These are phyloP conservation scores for Phylloporus sp. DNA, from an alignment of 1,284 basidiomycete species.

Conservation along the genomic window DNA sequence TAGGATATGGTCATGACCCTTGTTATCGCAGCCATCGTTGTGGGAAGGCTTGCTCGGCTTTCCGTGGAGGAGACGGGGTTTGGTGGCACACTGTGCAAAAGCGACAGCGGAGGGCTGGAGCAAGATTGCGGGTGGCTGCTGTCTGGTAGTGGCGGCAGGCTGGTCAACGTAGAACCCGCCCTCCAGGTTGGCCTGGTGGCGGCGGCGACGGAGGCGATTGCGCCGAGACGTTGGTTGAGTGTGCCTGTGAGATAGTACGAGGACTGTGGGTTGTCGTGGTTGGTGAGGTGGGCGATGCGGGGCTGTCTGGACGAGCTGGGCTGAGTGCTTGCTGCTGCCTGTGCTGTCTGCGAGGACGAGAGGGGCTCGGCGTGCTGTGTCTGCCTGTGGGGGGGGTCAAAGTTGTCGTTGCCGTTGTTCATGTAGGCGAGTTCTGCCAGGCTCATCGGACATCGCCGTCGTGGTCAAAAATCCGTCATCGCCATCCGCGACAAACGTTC, in stretches of 20 bases:
- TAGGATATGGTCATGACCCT: conserved; percentile 96
- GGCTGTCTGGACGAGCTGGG: conserved; percentile 56
- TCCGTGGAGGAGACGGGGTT: conserved; percentile 43
- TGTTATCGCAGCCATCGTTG: conserved; percentile 96
- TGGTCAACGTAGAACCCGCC: conserved; percentile 67
- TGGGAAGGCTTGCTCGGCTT: conserved; percentile 94
- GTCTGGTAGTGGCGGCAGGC: conserved; percentile 47
- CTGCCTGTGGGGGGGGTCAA: conserved; percentile 84
- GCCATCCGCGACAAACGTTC: conserved; percentile 36
- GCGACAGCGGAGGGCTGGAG: conserved; percentile 68
- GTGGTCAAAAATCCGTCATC: conserved; percentile 30
- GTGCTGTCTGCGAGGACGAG: conserved; percentile 70
- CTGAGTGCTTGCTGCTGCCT: conserved; percentile 58
- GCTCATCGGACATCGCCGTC: conserved; percentile 51
- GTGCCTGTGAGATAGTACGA: conserved; percentile 61
- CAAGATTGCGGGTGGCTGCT: conserved; percentile 46
- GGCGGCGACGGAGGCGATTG: conserved; percentile 51
- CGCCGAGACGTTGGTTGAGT: conserved; percentile 62
- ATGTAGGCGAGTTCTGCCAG: conserved; percentile 63
- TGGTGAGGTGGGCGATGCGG: conserved; percentile 69
- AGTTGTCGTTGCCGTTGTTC: conserved; percentile 62
- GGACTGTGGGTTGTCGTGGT: conserved; percentile 61
- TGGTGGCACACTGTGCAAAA: conserved; percentile 52
- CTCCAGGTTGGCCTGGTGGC: conserved; percentile 72
- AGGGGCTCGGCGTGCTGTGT: conserved; percentile 69